Evolutionary conservation across 2,329 filamentous ascomycete genomes (phyloP).

Genomic region (Paraphaeosphaeria sporulosa): DNA sequence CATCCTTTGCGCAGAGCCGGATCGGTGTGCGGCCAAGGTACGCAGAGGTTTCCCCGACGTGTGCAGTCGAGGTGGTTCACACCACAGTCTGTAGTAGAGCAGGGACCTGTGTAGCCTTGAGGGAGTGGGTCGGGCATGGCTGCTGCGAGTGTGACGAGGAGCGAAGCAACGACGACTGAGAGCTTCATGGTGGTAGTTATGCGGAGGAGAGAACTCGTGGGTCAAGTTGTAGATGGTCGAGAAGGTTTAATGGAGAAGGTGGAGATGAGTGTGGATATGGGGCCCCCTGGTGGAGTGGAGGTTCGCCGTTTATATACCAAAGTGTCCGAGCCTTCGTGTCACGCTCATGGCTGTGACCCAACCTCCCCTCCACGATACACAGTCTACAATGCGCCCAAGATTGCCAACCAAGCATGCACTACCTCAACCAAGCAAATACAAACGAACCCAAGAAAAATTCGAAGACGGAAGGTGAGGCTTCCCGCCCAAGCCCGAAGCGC

Average conservation of each 20-base stretch:
- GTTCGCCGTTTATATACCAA: not conserved
- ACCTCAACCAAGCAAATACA: not conserved
- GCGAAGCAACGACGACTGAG: conserved; percentile 14
- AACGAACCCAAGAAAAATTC: not conserved
- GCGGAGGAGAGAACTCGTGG: not conserved
- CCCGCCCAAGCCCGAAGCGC: not conserved
- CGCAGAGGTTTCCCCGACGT: conserved; percentile 19
- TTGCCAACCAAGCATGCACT: not conserved
- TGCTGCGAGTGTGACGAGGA: conserved; percentile 19
- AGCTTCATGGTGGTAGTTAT: conserved; percentile 18
- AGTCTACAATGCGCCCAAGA: not conserved
- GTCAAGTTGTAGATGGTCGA: not conserved
- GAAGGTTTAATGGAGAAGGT: not conserved
- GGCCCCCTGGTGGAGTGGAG: not conserved
- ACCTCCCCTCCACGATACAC: not conserved
- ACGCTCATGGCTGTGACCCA: not conserved
- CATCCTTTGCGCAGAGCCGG: conserved; percentile 25
- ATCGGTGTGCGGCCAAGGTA: conserved; percentile 21
- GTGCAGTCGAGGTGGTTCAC: conserved; percentile 17
- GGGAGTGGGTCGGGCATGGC: conserved; percentile 23
- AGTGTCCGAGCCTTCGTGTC: not conserved
- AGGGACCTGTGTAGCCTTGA: conserved; percentile 26
- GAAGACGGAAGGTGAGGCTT: not conserved
- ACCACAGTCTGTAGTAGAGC: conserved; percentile 21
- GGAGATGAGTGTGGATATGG: not conserved